A percentile compares a stretch with the other conserved stretches of the same genome.
Conservation (phyloP, 2,329 filamentous ascomycete genomes). For the Colletotrichum truncatum region DNA sequence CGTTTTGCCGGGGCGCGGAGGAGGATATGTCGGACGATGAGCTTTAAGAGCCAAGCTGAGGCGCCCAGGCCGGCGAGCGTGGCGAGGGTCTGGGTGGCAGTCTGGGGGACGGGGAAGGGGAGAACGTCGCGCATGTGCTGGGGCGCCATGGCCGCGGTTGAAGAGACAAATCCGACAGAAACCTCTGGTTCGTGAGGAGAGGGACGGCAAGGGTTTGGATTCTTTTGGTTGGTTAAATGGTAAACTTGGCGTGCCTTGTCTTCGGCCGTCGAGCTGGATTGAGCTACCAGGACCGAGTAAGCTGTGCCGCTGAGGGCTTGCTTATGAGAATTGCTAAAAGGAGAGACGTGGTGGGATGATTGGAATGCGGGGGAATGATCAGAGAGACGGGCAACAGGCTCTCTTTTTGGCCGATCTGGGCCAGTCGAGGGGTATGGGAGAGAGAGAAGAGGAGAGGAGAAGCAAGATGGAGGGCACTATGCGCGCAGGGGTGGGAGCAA, state of each 20-base stretch:
- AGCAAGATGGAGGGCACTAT: neutral
- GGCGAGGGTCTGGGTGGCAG: conserved; percentile 16
- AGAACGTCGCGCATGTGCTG: conserved; percentile 4
- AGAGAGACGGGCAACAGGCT: neutral
- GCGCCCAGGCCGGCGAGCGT: conserved; percentile 21
- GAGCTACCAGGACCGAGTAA: neutral
- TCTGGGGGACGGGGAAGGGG: conserved; percentile 18
- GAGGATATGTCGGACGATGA: conserved; percentile 27
- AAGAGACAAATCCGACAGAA: no score
- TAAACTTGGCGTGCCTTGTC: neutral
- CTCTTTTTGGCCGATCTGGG: neutral
- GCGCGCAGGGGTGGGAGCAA: neutral
- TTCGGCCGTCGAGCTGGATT: neutral
- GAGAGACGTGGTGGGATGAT: neutral
- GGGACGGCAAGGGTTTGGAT: neutral
- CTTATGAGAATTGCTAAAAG: neutral
- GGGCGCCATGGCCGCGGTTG: neutral
- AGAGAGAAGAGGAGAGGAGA: neutral
- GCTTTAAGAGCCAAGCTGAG: conserved; percentile 26
- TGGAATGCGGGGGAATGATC: neutral
- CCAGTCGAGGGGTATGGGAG: neutral
- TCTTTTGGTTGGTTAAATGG: neutral
- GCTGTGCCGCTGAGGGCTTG: neutral
- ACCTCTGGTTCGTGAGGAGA: no score
- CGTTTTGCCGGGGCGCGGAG: conserved; percentile 20